Base-by-base conservation (phyloP, 257 asterid species). In the Nicotiana tabacum region DNA sequence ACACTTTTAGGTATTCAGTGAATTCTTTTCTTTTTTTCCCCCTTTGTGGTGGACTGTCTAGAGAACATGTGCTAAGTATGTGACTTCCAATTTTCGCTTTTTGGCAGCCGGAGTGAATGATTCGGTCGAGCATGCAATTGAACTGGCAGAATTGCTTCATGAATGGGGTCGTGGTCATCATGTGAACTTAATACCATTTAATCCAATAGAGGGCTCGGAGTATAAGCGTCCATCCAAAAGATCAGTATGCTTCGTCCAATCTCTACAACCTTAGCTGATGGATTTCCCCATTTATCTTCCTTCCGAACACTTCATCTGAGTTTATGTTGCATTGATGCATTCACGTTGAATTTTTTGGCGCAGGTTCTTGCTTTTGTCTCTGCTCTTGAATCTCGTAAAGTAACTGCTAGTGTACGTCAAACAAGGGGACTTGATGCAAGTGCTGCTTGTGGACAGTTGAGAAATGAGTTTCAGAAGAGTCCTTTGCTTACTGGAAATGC, bases 401-500 rank as follows among this genome's bases (percentile, higher is more conserved):
- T 96, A 80, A 96, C 99, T 12, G 95, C 89, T 27, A 96, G 98
- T 72, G 92, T 93, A 13, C 95, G 99, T 24, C 97, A 89, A 89
- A 96, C 99, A 5, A 90, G 98, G 78, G 99, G 99, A 83, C 88
- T 94, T 84, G 98, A 96, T 90, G 99, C 98, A 82, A 89, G 92
- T 82, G 99, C 98, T 77, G 98, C 99, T 65, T 96, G 99, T 87
- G 99, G 99, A 61, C 99, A 96, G 84, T 93, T 96, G 77, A 85
- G 98, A 85, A 96, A 96, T 69, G 95, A 94, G 86, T 92, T 92
- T 87, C 99, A 96, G 90, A 94, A 92, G 90, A 87, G 35, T 33
- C 98, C 98, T 64, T 83, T 92, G 86, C 91, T 85, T 83, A 85
- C 83, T 48, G 90, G 18, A 58, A 64, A 88, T 2, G 86, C 70